These are phyloP conservation scores for Diaporthe humulicola DNA, from an alignment of 2,329 filamentous ascomycete genomes.

Conservation along the genomic window DNA sequence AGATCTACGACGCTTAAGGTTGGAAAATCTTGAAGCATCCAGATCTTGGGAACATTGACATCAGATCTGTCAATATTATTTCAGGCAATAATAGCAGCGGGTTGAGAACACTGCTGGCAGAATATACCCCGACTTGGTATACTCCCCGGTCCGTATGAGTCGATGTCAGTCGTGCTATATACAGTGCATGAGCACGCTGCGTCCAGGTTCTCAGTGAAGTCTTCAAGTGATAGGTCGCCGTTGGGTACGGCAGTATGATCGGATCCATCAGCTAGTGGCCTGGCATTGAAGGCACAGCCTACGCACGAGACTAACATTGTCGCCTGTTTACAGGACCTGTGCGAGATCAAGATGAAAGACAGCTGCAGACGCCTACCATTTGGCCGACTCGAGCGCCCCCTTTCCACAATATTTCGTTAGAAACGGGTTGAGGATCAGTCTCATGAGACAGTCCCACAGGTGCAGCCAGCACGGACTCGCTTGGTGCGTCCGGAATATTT, in stretches of 20 bases:
- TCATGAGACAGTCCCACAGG: background rate
- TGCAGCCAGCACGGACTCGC: background rate
- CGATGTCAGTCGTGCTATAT: background rate
- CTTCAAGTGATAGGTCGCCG: background rate
- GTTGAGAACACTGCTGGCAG: background rate
- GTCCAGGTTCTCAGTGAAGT: background rate
- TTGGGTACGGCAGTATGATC: background rate
- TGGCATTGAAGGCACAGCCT: background rate
- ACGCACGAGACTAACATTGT: background rate
- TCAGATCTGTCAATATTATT: background rate
- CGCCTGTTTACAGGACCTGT: background rate
- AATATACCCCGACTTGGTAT: background rate
- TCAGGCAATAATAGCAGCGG: background rate
- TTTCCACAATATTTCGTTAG: background rate
- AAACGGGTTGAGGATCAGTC: background rate
- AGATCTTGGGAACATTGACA: background rate
- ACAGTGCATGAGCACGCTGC: background rate
- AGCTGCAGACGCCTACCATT: background rate
- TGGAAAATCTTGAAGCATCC: slow-evolving; percentile 1
- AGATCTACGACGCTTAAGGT: background rate
- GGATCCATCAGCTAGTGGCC: background rate
- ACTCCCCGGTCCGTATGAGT: background rate
- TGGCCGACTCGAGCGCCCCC: no score
- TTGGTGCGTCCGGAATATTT: background rate
- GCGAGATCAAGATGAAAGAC: background rate